Base-by-base conservation (phyloP, 768 basidiomycete genomes). In the Kwoniella bestiolae region DNA sequence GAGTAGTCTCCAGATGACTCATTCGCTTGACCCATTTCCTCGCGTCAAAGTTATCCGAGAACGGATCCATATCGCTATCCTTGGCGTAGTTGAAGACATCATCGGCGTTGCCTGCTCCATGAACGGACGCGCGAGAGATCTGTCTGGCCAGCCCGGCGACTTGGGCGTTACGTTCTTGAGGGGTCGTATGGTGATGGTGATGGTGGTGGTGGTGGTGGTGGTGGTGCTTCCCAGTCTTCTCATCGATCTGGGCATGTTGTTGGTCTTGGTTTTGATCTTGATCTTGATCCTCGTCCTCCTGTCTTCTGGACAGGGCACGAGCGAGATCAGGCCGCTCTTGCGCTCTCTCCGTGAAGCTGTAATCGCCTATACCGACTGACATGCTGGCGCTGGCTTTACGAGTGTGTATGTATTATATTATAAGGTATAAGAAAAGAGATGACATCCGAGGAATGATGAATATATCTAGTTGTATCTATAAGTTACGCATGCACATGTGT, bases 1-100 rank as follows among this genome's bases (percentile, higher is more conserved):
- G 56, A 32, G 51, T 23, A n/a, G 61, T 31, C 25, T 62, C 60
- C 41, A 28, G 16, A 45, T 61, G 35, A 81, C 56, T 70, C 18
- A 83, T 56, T 3, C 69, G 70, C 49, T 77, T 75, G 38, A 80
- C 76, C 81, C 82, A 84, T 38, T 68, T 74, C 41, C 72, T 64
- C 12, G 77, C 76, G 58, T 83, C 75, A 56, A 84, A 84, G 64
- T 76, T 76, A 11, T 67, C 66, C 0, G 80, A 80, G 53, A 71
- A 79, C 14, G 83, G 83, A 67, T 83, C 80, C 55, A 83, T 72
- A 5, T 75, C 71, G 58, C 74, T 75, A 57, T 74, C 81, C 34
- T 70, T 57, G 8, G 70, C 57, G 38, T 75, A 79, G 11, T 76
- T 61, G 59, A 80, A 82, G 58, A 69, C 67, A 63, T 72, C 57